Conservation (phyloP, 441 rosid species). For the Lepidium campestre region DNA sequence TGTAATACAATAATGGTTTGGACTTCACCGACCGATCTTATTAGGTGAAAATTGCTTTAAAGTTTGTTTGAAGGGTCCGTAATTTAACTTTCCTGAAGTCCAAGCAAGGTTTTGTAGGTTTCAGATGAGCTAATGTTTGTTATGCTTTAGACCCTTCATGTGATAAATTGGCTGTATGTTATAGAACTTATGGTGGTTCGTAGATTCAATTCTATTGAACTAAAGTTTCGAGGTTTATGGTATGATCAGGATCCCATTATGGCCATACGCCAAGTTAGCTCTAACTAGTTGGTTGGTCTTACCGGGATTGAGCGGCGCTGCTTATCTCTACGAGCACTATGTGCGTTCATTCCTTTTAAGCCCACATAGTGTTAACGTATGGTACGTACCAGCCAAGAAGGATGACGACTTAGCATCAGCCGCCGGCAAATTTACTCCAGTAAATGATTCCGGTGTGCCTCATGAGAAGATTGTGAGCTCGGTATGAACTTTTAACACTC, state of each 20-base stretch:
- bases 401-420: slow-evolving; percentile 65
- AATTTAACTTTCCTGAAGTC: not conserved
- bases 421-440: slow-evolving; percentile 64
- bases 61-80: not conserved
- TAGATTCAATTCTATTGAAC: not conserved
- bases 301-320: slow-evolving; percentile 89
- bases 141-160: not conserved
- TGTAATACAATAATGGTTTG: not conserved
- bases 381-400: slow-evolving; percentile 74
- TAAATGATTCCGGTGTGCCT: slow-evolving; percentile 56
- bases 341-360: slow-evolving; percentile 70
- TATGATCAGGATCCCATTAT: slow-evolving; percentile 69
- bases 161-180: not conserved
- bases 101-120: not conserved
- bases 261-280: slow-evolving; percentile 69
- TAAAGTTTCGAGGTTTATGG: not conserved
- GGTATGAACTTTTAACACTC: slow-evolving; percentile 31
- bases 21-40: not conserved
- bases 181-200: not conserved
- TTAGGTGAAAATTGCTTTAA: not conserved
- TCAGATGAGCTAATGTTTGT: not conserved
- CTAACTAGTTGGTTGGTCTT: slow-evolving; percentile 85
- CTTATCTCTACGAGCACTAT: slow-evolving; percentile 76
- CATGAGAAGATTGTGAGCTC: slow-evolving; percentile 58
- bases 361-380: slow-evolving; percentile 53